A percentile compares a stretch with the other conserved stretches of the same genome.
Conservation (phyloP, 2,329 filamentous ascomycete genomes). For the Lecanoromycetidae sp. region DNA sequence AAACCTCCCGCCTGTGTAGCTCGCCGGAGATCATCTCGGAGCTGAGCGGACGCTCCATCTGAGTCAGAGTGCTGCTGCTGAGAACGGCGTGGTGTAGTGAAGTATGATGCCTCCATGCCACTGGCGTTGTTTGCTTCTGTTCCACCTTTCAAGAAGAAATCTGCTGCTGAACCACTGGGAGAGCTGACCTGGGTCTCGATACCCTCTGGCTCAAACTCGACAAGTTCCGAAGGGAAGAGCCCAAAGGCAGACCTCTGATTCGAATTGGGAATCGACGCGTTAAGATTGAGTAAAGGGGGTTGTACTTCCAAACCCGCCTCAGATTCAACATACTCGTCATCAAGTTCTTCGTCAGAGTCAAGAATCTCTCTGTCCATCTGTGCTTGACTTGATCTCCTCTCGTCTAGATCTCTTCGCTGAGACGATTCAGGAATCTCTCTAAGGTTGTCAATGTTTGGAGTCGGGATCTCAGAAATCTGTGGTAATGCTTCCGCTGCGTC, state of each 20-base stretch:
- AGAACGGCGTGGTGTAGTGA: background rate
- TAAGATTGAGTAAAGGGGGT: background rate
- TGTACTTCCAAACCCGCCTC: background rate
- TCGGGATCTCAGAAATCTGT: background rate
- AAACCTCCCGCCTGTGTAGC: slow-evolving; percentile 1
- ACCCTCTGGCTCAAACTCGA: background rate
- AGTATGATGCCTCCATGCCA: background rate
- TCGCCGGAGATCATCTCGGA: slow-evolving; percentile 6
- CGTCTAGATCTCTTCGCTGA: background rate
- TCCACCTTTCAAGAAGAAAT: too few species aligned
- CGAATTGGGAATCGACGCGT: background rate
- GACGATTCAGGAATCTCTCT: too few species aligned
- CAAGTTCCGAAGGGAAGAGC: background rate
- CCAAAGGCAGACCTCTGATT: background rate
- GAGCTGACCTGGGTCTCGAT: background rate
- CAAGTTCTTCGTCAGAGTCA: slow-evolving; percentile 8
- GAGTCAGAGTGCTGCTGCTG: background rate
- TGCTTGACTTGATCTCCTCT: background rate
- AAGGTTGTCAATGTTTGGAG: background rate
- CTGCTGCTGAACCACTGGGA: too few species aligned
- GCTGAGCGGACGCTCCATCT: slow-evolving; percentile 11
- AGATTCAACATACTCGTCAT: slow-evolving; percentile 1
- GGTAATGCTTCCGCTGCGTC: background rate
- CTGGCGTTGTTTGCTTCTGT: too few species aligned
- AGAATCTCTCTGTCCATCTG: background rate